Conservation (phyloP, 192 early-diverging fungal genomes). For the Ramicandelaber brevisporus region DNA sequence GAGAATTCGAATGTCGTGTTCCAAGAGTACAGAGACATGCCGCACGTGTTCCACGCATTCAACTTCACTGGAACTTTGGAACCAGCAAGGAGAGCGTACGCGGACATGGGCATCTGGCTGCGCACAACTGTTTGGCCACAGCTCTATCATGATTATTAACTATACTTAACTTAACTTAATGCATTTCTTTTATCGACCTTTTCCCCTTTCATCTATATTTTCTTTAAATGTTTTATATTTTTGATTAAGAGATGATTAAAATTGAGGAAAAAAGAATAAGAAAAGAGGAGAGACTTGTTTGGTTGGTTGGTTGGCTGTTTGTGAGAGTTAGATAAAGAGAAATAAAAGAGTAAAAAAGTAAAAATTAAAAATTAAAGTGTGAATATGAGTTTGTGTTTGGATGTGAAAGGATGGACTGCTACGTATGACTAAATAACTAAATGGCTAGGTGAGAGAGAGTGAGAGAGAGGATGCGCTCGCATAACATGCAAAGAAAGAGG, state of each 20-base stretch:
- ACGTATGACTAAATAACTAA: neutral
- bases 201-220: no score
- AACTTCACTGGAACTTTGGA: conserved; percentile 3
- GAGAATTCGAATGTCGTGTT: neutral
- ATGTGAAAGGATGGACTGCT: neutral
- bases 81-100: neutral
- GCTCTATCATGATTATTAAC: no score
- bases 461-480: neutral
- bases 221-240: no score
- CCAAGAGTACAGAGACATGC: conserved; percentile 3
- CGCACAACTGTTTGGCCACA: no score
- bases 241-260: no score
- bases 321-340: conserved; percentile 1
- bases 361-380: conserved; percentile 6
- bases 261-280: no score
- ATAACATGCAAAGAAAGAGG: neutral
- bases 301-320: no score
- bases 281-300: no score
- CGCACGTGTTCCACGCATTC: conserved; percentile 12
- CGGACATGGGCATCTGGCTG: no score
- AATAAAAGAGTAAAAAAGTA: conserved; percentile 6
- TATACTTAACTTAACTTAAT: no score
- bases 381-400: conserved; percentile 7
- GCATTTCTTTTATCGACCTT: no score
- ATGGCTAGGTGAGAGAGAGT: neutral